Base-by-base conservation (phyloP, 2,329 filamentous ascomycete species). In the Aspergillus brunneoviolaceus region DNA sequence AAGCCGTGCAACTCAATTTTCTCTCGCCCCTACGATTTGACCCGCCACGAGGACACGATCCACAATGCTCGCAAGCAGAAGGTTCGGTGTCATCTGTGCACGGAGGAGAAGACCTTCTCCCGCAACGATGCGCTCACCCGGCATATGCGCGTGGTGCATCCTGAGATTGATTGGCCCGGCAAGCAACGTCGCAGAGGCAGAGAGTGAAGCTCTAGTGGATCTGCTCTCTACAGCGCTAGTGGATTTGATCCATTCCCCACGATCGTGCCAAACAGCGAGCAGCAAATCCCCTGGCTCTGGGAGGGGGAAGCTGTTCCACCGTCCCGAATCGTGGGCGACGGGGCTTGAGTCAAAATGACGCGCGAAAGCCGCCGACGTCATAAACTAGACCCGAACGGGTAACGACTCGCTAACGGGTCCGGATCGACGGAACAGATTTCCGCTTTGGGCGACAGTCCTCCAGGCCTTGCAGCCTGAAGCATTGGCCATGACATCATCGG, bases 91-190 rank as follows among this genome's bases (percentile, higher is more conserved):
- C 88, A 93, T 63, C 80, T 96, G 51, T 99, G 95, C 78, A 92
- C 91, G 1, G 93, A 98, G 70, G 94, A 98, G 72, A 98, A 98
- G 84, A 96, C 92, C 0, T 99, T 99, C 72, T 96, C 92, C 68
- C 87, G 95, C 60, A 95, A 94, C 65, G 95, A 99, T 79, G 95
- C 95, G 1, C 82, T 98, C 51, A 98, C 94, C 14, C 84, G 95
- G 62, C 95, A 99, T 74, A 96, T 96, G 84, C 87, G 92, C 39
- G 93, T 97, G 52, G 94, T 96, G 64, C 94, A 97, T 75, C 93
- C 94, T 0, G 91, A 96, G 63, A 84, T 94, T 58, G 89, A 93
- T 64, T 88, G 91, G 68, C 88, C 89, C n/a, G 89, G 90, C 67
- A 89, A 88, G 77, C 76, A 80, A 60, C 72, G 78, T 60, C 73